Evolutionary conservation across 2,329 filamentous ascomycete genomes (phyloP).

Genomic region (Tolypocladium album): DNA sequence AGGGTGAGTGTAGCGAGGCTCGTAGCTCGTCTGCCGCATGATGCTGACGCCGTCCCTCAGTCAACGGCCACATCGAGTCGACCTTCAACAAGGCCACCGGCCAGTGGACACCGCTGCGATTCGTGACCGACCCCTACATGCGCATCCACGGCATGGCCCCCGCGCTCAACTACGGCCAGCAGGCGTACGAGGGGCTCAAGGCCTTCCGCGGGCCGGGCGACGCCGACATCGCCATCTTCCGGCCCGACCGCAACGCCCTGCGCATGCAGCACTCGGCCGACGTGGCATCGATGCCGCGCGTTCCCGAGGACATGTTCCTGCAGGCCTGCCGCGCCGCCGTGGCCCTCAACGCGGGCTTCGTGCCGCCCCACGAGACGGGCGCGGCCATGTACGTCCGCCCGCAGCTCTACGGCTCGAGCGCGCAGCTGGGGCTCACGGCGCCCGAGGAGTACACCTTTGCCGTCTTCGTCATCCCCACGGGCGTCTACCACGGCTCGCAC

Average conservation of each 20-base stretch:
- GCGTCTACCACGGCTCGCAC: slow-evolving; percentile 84
- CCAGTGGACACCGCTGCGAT: slow-evolving; percentile 67
- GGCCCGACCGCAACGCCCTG: slow-evolving; percentile 71
- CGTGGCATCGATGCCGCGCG: slow-evolving; percentile 71
- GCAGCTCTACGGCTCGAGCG: slow-evolving; percentile 74
- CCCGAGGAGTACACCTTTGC: slow-evolving; percentile 88
- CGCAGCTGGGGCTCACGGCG: slow-evolving; percentile 76
- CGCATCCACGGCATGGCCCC: slow-evolving; percentile 92
- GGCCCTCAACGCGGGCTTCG: slow-evolving; percentile 77
- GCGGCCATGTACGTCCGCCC: slow-evolving; percentile 91
- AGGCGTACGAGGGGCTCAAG: slow-evolving; percentile 97
- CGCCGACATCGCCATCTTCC: slow-evolving; percentile 71
- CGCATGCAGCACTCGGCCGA: slow-evolving; percentile 78
- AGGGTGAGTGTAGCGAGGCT: slow-evolving; percentile 44
- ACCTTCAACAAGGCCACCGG: slow-evolving; percentile 66
- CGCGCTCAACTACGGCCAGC: slow-evolving; percentile 91
- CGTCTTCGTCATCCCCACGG: slow-evolving; percentile 84
- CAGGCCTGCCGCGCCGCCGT: slow-evolving; percentile 72
- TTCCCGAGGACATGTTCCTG: slow-evolving; percentile 68
- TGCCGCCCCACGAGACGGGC: slow-evolving; percentile 80
- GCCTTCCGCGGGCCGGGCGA: slow-evolving; percentile 73
- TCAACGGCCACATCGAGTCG: slow-evolving; percentile 90
- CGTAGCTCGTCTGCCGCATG: neutral
- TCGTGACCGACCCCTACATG: slow-evolving; percentile 75
- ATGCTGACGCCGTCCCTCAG: slow-evolving; percentile 27